Evolutionary conservation across 495 filamentous ascomycete genomes (phyloP).

Genomic region (Penicillium simplicissimum): DNA sequence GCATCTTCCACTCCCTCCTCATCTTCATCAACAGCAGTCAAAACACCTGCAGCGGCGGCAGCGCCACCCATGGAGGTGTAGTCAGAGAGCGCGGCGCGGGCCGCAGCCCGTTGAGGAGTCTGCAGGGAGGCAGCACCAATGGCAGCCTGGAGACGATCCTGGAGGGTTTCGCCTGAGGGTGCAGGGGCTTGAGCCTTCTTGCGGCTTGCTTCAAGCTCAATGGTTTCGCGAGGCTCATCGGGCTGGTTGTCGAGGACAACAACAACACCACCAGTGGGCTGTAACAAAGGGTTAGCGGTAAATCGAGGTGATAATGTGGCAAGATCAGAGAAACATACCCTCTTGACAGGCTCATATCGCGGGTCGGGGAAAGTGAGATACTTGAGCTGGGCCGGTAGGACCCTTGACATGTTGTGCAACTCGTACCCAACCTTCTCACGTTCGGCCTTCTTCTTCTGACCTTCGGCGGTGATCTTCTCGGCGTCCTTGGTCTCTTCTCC

Average conservation of each 20-base stretch:
- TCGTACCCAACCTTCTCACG: constrained; percentile 97
- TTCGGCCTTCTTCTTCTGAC: constrained; percentile 79
- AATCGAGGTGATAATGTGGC: not conserved
- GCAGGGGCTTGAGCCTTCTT: constrained; percentile 71
- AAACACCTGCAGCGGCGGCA: constrained; percentile 72
- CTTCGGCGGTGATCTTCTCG: constrained; percentile 60
- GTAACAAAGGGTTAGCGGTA: constrained; percentile 42
- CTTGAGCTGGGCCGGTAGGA: constrained; percentile 90
- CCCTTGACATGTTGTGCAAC: constrained; percentile 93
- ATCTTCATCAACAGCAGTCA: constrained; percentile 86
- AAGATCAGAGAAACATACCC: constrained; percentile 56
- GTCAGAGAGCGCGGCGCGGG: constrained; percentile 28
- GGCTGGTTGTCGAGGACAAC: constrained; percentile 85
- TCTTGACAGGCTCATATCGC: constrained; percentile 93
- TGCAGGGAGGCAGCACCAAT: constrained; percentile 39
- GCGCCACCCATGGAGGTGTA: constrained; percentile 50
- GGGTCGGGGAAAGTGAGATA: constrained; percentile 86
- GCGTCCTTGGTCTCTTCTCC: constrained; percentile 62
- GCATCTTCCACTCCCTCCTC: constrained; percentile 81
- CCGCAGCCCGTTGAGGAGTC: constrained; percentile 43
- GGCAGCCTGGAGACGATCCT: constrained; percentile 45
- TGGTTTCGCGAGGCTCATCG: constrained; percentile 69
- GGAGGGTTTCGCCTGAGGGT: constrained; percentile 44
- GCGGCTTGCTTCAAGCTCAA: constrained; percentile 79
- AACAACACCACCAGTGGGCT: constrained; percentile 94